Base-by-base conservation (phyloP, 2,329 filamentous ascomycete genomes). In the Meredithiella fracta region DNA sequence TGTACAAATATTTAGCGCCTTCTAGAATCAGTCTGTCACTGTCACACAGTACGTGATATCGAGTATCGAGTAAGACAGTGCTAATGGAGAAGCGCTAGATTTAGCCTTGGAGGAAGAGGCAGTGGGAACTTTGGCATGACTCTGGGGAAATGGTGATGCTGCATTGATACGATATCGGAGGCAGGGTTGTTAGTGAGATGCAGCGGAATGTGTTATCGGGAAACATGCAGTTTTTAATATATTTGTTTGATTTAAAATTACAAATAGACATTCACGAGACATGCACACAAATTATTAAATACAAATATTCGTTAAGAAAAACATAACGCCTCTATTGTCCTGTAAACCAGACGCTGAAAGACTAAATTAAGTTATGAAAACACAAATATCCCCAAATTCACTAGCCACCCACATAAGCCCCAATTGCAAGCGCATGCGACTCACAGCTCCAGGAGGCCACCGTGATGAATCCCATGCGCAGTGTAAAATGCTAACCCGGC, bases 281-380 rank as follows among this genome's bases (percentile, higher is more conserved):
- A n/a, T n/a, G 11, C 11, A 34, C 29, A 34, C 5, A 34, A 34
- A 49, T 49, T 23, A 15, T 8, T 17, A 17, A n/a, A 25, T 14
- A 31, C n/a, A 44, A 3, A 53, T 34, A 14, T n/a, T 29, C 17
- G 20, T 42, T 42, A 2, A 42, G 44, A 25, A n/a, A 34, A 26
- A 47, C 9, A 54, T 20, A 40, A 54, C 23, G 40, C 52, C 38
- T 47, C 38, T 54, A 54, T 29, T 54, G 37, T 54, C 42, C 52
- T 54, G 52, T 54, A 54, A 54, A 42, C 52, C 52, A 54, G 22
- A 54, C 29, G 34, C 23, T 37, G 15, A 40, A 22, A 22, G 37
- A 38, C 31, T 29, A 53, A 53, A 53, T 6, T 29, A 20, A 40
- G 11, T 9, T 20, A 17, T 9, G 2, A 40, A 38, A 22, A 4